Percentiles rank a stretch among this genome's conserved stretches.
Evolutionary conservation across 441 rosid genomes (phyloP).

Genomic region (Erodium trifolium): DNA sequence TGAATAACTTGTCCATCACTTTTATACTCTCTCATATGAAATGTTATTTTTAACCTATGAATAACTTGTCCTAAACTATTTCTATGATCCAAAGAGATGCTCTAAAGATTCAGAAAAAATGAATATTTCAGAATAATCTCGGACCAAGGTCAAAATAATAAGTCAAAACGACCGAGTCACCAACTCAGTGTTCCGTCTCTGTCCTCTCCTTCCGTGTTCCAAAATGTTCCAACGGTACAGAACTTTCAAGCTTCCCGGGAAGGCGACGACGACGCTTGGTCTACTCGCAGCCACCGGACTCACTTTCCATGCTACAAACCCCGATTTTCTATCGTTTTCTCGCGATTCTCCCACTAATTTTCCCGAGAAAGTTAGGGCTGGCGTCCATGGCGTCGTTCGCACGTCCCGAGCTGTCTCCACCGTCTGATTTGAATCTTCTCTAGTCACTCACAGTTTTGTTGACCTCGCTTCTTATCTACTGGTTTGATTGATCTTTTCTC

Average conservation of each 20-base stretch:
- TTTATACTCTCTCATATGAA: too few species aligned
- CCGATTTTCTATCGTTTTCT: conserved; percentile 18
- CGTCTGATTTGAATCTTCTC: conserved; percentile 30
- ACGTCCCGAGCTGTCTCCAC: conserved; percentile 65
- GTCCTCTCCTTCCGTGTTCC: not conserved
- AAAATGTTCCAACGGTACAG: conserved; percentile 9
- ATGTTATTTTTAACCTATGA: too few species aligned
- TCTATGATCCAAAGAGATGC: too few species aligned
- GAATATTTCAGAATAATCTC: too few species aligned
- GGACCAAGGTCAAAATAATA: too few species aligned
- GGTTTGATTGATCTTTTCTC: not conserved
- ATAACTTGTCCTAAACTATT: too few species aligned
- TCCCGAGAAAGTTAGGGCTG: conserved; percentile 23
- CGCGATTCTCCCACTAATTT: conserved; percentile 14
- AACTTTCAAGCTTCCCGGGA: conserved; percentile 19
- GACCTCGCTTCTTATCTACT: not conserved
- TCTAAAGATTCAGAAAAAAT: too few species aligned
- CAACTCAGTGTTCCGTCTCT: not conserved
- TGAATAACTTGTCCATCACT: too few species aligned
- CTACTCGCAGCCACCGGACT: conserved; percentile 39
- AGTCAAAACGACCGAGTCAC: too few species aligned
- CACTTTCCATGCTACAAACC: conserved; percentile 30
- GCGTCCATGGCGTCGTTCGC: conserved; percentile 40
- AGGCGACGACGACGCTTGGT: conserved; percentile 31
- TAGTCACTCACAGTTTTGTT: not conserved